Percentiles rank a stretch among this genome's conserved stretches.
These are phyloP conservation scores for Eucalyptus caleyi DNA, from an alignment of 345 rosid species.

Conservation along the genomic window DNA sequence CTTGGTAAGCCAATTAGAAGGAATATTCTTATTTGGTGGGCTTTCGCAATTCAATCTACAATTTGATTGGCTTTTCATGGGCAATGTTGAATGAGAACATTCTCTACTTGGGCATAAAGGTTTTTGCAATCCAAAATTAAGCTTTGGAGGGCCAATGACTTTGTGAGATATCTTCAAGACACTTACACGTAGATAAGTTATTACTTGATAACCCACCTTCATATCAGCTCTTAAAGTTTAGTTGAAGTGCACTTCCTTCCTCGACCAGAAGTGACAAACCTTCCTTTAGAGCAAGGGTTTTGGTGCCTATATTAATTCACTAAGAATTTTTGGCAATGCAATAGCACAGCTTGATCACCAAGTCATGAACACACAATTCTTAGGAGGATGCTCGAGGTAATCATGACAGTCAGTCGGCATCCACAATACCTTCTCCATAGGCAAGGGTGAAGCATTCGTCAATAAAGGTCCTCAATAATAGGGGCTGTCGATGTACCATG, in stretches of 20 bases:
- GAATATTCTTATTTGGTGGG: too few species aligned
- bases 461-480: too few species aligned
- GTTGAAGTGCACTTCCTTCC: neutral
- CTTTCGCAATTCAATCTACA: fast-evolving
- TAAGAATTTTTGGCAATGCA: neutral
- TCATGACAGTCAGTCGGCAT: fast-evolving
- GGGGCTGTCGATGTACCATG: too few species aligned
- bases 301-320: neutral
- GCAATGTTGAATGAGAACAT: neutral
- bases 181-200: neutral
- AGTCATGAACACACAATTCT: neutral
- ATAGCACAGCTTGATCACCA: neutral
- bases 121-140: fast-evolving
- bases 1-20: neutral
- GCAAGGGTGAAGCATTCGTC: too few species aligned
- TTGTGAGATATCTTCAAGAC: neutral
- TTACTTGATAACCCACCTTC: neutral
- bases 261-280: neutral
- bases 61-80: neutral
- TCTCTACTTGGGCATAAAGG: neutral
- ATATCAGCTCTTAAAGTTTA: neutral
- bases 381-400: neutral
- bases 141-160: neutral
- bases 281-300: neutral
- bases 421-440: too few species aligned